Evolutionary conservation across 305 asterid species (phyloP).

Genomic region (Striga hermonthica): DNA sequence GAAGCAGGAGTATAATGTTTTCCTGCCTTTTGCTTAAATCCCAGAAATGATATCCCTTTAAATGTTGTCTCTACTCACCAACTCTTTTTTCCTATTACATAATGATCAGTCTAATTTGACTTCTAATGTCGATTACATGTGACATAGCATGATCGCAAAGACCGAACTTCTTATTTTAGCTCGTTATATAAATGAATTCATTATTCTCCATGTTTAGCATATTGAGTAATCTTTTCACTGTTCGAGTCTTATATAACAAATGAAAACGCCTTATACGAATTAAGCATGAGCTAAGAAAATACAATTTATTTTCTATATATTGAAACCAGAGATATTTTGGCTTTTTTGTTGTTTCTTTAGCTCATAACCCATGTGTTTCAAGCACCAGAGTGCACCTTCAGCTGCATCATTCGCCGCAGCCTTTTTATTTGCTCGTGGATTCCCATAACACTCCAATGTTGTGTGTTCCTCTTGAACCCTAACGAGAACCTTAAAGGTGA

Average conservation of each 20-base stretch:
- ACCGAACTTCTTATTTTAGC: neutral
- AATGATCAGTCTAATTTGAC: no score
- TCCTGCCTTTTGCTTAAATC: neutral
- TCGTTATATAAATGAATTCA: neutral
- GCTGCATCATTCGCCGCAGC: slow-evolving; percentile 30
- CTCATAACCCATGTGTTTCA: slow-evolving; percentile 25
- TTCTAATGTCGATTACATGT: neutral
- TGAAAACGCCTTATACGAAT: neutral
- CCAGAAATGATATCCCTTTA: neutral
- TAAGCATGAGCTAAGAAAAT: neutral
- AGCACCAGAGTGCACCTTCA: slow-evolving; percentile 33
- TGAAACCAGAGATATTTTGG: neutral
- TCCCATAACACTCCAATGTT: slow-evolving; percentile 22
- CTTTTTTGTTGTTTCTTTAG: slow-evolving; percentile 1
- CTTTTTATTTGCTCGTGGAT: slow-evolving; percentile 25
- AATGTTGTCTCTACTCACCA: neutral
- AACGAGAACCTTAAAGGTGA: slow-evolving; percentile 24
- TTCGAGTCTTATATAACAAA: neutral
- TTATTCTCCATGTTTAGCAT: neutral
- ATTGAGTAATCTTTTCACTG: neutral
- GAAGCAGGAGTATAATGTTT: neutral
- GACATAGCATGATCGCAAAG: neutral
- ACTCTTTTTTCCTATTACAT: neutral
- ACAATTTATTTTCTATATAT: neutral
- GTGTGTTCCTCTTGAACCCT: neutral